Evolutionary conservation across 306 rosid species (phyloP), one percentile per base, ranked within the genome.

Genomic region (Corylus avellana): DNA sequence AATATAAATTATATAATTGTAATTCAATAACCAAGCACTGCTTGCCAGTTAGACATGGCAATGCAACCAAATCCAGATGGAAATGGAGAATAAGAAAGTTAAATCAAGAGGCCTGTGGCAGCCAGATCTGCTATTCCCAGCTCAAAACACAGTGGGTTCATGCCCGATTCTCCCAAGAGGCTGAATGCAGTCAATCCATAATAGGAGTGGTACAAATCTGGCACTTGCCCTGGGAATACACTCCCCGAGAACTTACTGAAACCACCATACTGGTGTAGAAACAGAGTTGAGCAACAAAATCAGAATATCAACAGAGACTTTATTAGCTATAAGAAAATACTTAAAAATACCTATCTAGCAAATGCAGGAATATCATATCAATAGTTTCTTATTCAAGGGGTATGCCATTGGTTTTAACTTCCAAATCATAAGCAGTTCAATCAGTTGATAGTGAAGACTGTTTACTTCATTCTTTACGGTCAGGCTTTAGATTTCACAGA

Each of bases 141-240:
- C 73, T 91, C 88, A 72, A 80, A 83, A 66, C 84, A 91, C 32
- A 91, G 91, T 69, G 96, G 75, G 39, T 73, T 88, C 81, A 91
- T 77, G 80, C 88, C 78, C 29, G 90, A 89, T 84, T 95, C 97
- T 87, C 87, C 92, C 85, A 91, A 66, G 53, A 95, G 82, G 87
- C 99, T 89, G 92, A 95, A 91, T 70, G 97, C 94, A 18, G 96
- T 84, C 48, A 88, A 79, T 75, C 98, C 97, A 74, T 93, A 95
- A 81, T 83, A 93, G 50, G 97, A 84, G 88, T 95, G 98, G 78
- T 94, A 93, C 20, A 95, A 78, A 78, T 95, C 97, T 8, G 98
- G 94, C 66, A 84, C 44, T 13, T 84, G 79, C 69, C 87, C 87
- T 3, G 97, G 98, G 59, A 85, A 87, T 89, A 93, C 93, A 73